Evolutionary conservation across 1,284 basidiomycete genomes (phyloP), one percentile per base, ranked within the genome.

Genomic region (Ceratobasidium sp.): DNA sequence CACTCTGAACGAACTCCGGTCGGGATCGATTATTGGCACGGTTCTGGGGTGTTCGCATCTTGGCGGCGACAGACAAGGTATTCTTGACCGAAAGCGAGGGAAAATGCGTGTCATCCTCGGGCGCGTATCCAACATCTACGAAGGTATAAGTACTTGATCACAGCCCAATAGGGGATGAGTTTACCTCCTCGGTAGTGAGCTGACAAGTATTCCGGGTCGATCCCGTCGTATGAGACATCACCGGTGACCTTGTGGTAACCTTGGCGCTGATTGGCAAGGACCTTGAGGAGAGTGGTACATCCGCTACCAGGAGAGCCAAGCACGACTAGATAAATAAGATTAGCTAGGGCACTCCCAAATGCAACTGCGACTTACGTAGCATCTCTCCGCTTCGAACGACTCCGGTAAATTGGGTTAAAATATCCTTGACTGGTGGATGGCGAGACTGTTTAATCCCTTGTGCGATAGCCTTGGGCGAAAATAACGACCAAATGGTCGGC

Each of bases 251-350:
- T 74, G 72, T 87, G 81, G 72, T 83, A 93, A 71, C 87, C 87
- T 0, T 78, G 75, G 0, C 85, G 84, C 71, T 86, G 84, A 74
- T 92, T 92, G 6, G 91, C 85, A 50, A 93, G 80, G 0, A 82
- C 82, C 77, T 91, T 91, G 68, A 93, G 83, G 43, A 93, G 82
- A 0, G 90, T 90, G 25, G 82, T 85, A 75, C 91, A 93, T 1
- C 91, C 92, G 0, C 88, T 84, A 1, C 89, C 90, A n/a, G 92
- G 92, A 57, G 89, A 87, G 5, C 92, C 92, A 5, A 94, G 58
- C 15, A 64, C 60, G 6, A 64, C 38, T 42, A n/a, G 17, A 13
- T n/a, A 12, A 15, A 1, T 55, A 12, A n/a, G 7, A 29, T 55
- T 38, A 38, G 53, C 34, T 1, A 7, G 27, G 17, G 17, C 2